A percentile compares a stretch with the other conserved stretches of the same genome.
These are phyloP conservation scores for Cladosporium sp. DNA, from an alignment of 2,329 filamentous ascomycete species.

Conservation along the genomic window DNA sequence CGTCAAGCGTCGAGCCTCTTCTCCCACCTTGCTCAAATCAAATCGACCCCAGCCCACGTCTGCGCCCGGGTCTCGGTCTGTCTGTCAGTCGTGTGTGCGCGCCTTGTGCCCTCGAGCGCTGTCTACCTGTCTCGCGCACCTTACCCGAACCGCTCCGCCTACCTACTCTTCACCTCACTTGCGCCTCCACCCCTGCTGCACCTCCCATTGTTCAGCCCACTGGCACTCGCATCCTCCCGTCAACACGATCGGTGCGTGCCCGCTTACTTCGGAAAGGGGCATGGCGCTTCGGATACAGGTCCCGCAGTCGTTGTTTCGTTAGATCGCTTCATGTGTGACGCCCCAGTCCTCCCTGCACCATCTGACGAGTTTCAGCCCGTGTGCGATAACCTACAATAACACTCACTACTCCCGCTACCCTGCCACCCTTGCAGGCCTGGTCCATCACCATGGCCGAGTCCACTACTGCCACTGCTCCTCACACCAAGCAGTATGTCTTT, in stretches of 20 bases:
- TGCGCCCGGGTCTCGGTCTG: constrained; percentile 4
- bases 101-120: background rate
- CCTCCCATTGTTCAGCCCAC: background rate
- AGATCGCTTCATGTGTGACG: constrained; percentile 13
- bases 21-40: constrained; percentile 7
- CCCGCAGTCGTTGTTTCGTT: constrained; percentile 3
- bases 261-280: constrained; percentile 3
- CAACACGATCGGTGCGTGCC: background rate
- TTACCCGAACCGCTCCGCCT: constrained; percentile 2
- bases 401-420: constrained; percentile 1
- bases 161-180: constrained; percentile 4
- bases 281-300: constrained; percentile 9
- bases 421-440: background rate
- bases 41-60: background rate
- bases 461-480: constrained; percentile 58
- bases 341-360: constrained; percentile 6
- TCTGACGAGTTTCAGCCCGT: constrained; percentile 10
- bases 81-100: background rate
- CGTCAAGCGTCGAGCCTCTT: background rate
- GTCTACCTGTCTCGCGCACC: background rate
- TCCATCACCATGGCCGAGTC: constrained; percentile 9
- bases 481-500: constrained; percentile 96
- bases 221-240: background rate
- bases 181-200: constrained; percentile 6
- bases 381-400: background rate